These are phyloP conservation scores for Salvia sclarea DNA, from an alignment of 305 asterid genomes.

Conservation along the genomic window DNA sequence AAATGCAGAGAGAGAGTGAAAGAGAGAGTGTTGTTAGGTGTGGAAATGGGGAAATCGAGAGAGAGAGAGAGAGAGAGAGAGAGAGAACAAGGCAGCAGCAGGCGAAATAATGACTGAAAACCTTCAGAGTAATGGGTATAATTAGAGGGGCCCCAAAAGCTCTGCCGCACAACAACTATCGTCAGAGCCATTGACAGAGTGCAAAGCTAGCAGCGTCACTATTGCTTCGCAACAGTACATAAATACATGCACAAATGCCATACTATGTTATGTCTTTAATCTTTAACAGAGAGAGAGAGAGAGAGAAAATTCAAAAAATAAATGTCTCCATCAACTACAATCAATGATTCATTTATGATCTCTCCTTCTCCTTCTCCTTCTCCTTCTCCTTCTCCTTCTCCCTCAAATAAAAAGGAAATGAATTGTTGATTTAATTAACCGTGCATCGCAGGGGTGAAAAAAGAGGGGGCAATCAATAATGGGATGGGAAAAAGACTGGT, in stretches of 20 bases:
- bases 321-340: conserved; percentile 35
- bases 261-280: too few species aligned
- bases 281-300: too few species aligned
- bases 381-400: too few species aligned
- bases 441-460: conserved; percentile 9
- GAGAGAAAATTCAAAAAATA: conserved; percentile 11
- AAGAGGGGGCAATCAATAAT: conserved; percentile 34
- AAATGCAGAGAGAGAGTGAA: background rate
- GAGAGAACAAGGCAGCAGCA: conserved; percentile 3
- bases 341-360: conserved; percentile 46
- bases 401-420: too few species aligned
- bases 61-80: conserved; percentile 11
- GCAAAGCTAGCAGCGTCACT: conserved; percentile 22
- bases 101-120: conserved; percentile 36
- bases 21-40: conserved; percentile 20
- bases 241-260: conserved; percentile 28
- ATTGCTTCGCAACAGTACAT: conserved; percentile 20
- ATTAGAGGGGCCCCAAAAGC: conserved; percentile 41
- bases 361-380: conserved; percentile 29
- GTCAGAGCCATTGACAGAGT: conserved; percentile 39
- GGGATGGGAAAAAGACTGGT: conserved; percentile 4
- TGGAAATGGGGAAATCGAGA: conserved; percentile 20
- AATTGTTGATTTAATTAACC: background rate
- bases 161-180: conserved; percentile 46
- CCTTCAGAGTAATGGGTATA: conserved; percentile 34